Evolutionary conservation across 495 filamentous ascomycete genomes (phyloP), one percentile per base, ranked within the genome.

Genomic region (Peziza echinospora): DNA sequence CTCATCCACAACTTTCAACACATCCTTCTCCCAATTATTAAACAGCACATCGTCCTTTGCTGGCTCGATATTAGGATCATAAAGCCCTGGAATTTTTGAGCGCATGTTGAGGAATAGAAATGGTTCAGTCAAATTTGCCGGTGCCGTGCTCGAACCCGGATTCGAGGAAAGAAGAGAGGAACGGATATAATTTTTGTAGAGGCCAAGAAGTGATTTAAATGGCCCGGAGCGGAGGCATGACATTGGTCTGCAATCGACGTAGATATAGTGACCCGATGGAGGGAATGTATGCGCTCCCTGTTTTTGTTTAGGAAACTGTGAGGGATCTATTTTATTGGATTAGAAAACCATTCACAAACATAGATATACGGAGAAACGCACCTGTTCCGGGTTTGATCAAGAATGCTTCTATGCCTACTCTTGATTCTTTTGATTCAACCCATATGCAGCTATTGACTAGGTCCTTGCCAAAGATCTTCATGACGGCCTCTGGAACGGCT

Each of bases 41-140:
- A 97, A 93, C 0, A 93, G 46, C 2, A 94, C 72, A 59, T 93
- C 78, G 51, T 94, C 80, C 58, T 97, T 97, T 0, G 78, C 72
- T 0, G 86, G 85, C 55, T 96, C 85, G 45, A 96, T 68, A 53
- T 93, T 96, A 2, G 73, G 69, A 64, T 96, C 87, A 50, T 97
- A 94, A 43, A 68, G 78, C 11, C 71, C 73, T 4, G 57, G 30
- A 17, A 3, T 59, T 1, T 78, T 73, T 53, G 86, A 93, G 4
- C 55, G 54, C 5, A 97, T 71, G 47, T 84, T 76, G 39, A 96
- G 53, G 13, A 68, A 71, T 22, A 94, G 60, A 58, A 93, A 87
- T 0, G 78, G 78, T 48, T 83, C 73, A 24, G 65, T 70, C 16
- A 67, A 43, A 2, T n/a, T 48, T 0, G 45, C 57, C 43, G 39